Conservation (phyloP, 768 basidiomycete species). For the Lanmaoa pseudosensibilis region DNA sequence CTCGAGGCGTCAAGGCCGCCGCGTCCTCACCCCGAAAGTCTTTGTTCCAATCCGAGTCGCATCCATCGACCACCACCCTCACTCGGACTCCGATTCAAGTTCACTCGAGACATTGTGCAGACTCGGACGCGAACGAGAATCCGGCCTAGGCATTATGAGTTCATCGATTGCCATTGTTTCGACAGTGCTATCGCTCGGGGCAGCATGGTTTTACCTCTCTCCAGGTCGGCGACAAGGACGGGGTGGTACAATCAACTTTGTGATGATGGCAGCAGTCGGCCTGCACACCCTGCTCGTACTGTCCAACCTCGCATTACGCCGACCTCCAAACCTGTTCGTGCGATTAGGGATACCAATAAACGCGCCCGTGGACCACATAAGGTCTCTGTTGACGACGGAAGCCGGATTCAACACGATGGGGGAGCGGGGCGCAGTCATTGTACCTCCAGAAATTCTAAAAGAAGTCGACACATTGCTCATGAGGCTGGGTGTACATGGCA, state of each 20-base stretch:
- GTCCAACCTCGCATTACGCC: conserved; percentile 19
- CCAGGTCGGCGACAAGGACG: conserved; percentile 5
- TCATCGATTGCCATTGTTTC: conserved; percentile 6
- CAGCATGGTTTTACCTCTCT: conserved; percentile 18
- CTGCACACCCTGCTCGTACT: conserved; percentile 21
- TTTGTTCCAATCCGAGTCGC: neutral
- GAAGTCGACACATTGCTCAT: conserved; percentile 54
- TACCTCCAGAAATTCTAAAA: conserved; percentile 38
- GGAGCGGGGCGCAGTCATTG: conserved; percentile 10
- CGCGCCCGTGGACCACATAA: conserved; percentile 52
- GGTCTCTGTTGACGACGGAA: conserved; percentile 42
- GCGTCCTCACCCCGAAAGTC: neutral
- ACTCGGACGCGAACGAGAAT: no score
- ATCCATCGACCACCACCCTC: neutral
- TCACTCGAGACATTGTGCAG: neutral
- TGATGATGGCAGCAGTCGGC: conserved; percentile 11
- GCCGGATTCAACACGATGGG: conserved; percentile 38
- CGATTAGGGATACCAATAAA: conserved; percentile 55
- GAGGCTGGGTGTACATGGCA: conserved; percentile 55
- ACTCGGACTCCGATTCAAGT: neutral
- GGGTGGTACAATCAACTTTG: neutral
- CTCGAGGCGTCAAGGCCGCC: neutral
- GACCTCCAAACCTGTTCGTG: conserved; percentile 64
- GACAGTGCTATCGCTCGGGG: conserved; percentile 19
- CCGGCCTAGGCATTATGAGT: neutral